phyloP scores from a whole-genome alignment of 2,329 filamentous ascomycete genomes.

The Verticillium isaacii region DNA sequence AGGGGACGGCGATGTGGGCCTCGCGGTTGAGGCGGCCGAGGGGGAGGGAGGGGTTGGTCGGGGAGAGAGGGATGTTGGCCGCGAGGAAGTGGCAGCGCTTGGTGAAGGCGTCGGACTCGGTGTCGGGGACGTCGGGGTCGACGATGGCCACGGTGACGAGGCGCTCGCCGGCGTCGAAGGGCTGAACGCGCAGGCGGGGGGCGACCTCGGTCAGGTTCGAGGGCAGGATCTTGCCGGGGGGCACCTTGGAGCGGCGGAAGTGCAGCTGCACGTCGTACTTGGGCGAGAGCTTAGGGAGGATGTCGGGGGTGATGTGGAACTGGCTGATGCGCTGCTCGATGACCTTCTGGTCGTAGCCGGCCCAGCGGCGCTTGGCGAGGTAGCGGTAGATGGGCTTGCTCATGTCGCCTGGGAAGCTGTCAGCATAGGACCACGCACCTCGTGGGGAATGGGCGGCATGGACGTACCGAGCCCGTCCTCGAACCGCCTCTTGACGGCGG shows the following conservation, averaged over 20 bases:
- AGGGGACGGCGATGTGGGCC: constrained; percentile 68
- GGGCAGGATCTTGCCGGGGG: constrained; percentile 74
- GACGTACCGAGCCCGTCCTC: constrained; percentile 81
- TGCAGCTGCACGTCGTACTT: constrained; percentile 74
- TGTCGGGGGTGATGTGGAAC: constrained; percentile 82
- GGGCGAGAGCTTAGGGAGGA: constrained; percentile 76
- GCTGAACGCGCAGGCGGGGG: constrained; percentile 75
- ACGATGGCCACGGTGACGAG: constrained; percentile 81
- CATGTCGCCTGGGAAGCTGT: constrained; percentile 68
- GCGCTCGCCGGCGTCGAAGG: constrained; percentile 76
- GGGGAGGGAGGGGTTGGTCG: constrained; percentile 55
- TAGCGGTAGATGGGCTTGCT: constrained; percentile 92
- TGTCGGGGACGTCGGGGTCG: constrained; percentile 84
- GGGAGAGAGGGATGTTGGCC: constrained; percentile 52
- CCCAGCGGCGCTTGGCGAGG: constrained; percentile 85
- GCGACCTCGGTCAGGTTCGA: constrained; percentile 67
- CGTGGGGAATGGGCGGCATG: too few relatives aligned
- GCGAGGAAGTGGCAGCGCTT: constrained; percentile 87
- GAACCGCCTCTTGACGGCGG: constrained; percentile 85
- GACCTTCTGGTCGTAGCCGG: constrained; percentile 71
- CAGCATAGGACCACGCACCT: neutral
- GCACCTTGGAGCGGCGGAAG: constrained; percentile 66
- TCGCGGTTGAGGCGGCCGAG: constrained; percentile 56
- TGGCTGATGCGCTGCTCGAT: constrained; percentile 82
- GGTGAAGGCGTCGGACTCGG: constrained; percentile 69